These are phyloP conservation scores for Bidens hawaiensis DNA, from an alignment of 140 eudicot species.

Conservation along the genomic window DNA sequence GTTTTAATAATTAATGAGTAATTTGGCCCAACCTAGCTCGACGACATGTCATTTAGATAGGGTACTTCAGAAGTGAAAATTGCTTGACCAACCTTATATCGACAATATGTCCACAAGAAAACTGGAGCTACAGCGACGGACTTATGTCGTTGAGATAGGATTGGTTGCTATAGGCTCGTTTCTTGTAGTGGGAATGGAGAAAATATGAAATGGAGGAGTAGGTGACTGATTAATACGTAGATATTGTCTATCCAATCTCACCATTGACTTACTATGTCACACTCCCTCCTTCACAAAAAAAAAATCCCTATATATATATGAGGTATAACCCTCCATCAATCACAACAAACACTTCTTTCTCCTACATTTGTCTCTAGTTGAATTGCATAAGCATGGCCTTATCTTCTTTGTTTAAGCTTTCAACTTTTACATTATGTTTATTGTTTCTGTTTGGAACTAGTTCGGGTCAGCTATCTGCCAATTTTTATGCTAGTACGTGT, in stretches of 20 bases:
- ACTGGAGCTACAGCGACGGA: too few relatives aligned
- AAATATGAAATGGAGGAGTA: neutral
- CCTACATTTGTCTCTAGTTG: too few relatives aligned
- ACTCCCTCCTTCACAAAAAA: neutral
- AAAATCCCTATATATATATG: conserved; percentile 9
- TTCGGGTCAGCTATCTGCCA: conserved; percentile 48
- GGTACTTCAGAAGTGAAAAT: too few relatives aligned
- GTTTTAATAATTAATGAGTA: too few relatives aligned
- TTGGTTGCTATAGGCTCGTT: too few relatives aligned
- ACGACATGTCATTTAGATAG: too few relatives aligned
- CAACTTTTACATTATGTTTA: neutral
- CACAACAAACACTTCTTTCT: conserved; percentile 12
- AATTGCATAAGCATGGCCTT: too few relatives aligned
- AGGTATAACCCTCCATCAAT: neutral
- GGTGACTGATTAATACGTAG: neutral
- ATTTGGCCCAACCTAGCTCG: too few relatives aligned
- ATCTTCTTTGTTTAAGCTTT: neutral
- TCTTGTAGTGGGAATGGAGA: neutral
- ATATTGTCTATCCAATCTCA: neutral
- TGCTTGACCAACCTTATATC: too few relatives aligned
- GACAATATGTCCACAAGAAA: too few relatives aligned
- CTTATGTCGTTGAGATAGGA: too few relatives aligned
- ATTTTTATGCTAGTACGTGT: too few relatives aligned
- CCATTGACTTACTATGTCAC: neutral
- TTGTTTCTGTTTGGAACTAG: conserved; percentile 21